Base-by-base conservation (phyloP, 108 stramenopile genomes). In the Poteriospumella lacustris region DNA sequence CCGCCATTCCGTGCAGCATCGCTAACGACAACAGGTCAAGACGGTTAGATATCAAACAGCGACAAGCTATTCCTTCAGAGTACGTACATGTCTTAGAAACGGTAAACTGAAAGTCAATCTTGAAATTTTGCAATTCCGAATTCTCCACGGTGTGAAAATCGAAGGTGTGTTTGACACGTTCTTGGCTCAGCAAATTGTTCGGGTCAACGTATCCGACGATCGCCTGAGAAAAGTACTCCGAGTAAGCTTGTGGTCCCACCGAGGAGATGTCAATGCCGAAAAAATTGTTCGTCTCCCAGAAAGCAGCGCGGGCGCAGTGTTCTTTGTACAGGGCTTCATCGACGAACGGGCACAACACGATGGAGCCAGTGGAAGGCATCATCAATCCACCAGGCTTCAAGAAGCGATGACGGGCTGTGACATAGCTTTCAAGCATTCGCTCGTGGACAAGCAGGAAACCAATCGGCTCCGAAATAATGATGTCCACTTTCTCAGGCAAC, bases 401-500 rank as follows among this genome's bases (percentile, higher is more conserved):
- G 58, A 87, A 90, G 24, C 80, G 68, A 19, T 88, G 82, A 19
- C 89, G 77, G 3, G 85, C 89, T 19, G 42, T 28, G 0, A 90
- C 58, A 77, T 86, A 90, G 34, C 64, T 75, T 85, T 90, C 88
- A 1, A 90, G 67, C 89, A 90, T 90, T 28, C 88, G 83, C 58
- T 90, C 89, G 83, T 99, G 97, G 26, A 97, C 76, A 43, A 97
- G 80, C 76, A 94, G 95, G 86, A 97, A 97, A 41, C 98, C 98
- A 94, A 99, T 99, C 96, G 96, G 97, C 86, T 99, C 98, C 39
- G 92, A 93, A 1, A 99, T 87, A 64, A 99, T 96, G 39, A 97
- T 90, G 83, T 99, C 98, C 26, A 96, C 94, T n/a, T 90, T 42
- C 47, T 92, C 91, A 0, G 91, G 92, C 0, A 96, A 79, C 34